Conservation (phyloP, 2,329 filamentous ascomycete species). For the Monosporascus sp. region DNA sequence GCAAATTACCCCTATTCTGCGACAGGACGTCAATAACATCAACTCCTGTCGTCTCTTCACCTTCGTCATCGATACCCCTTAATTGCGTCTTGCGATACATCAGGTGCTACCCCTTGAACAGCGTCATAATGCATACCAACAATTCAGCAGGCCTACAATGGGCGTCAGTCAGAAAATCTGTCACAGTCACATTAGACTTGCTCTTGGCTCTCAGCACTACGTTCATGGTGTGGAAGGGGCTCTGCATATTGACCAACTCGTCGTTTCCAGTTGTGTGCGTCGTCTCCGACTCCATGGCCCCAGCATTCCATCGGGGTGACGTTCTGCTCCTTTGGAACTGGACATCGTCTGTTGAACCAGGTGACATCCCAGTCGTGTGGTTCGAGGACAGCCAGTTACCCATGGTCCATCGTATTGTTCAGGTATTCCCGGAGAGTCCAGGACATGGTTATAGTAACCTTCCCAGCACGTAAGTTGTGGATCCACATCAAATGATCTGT, state of each 20-base stretch:
- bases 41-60: no score
- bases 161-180: no score
- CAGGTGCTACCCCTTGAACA: no score
- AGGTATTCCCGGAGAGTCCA: conserved; percentile 4
- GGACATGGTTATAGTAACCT: no score
- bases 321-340: conserved; percentile 19
- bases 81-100: no score
- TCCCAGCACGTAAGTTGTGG: no score
- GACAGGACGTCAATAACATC: no score
- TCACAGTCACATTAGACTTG: no score
- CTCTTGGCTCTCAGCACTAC: conserved; percentile 5
- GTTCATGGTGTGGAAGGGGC: conserved; percentile 19
- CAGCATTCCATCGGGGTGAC: conserved; percentile 21
- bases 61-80: no score
- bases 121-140: no score
- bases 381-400: conserved; percentile 14
- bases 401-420: conserved; percentile 21
- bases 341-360: conserved; percentile 6
- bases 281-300: conserved; percentile 21
- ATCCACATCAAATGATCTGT: neutral
- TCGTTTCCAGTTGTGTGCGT: conserved; percentile 15
- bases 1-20: no score
- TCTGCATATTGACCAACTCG: conserved; percentile 13
- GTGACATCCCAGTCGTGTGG: conserved; percentile 24
- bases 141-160: no score